Base-by-base conservation (phyloP, 2,329 filamentous ascomycete species). In the Simplicillium sp. region DNA sequence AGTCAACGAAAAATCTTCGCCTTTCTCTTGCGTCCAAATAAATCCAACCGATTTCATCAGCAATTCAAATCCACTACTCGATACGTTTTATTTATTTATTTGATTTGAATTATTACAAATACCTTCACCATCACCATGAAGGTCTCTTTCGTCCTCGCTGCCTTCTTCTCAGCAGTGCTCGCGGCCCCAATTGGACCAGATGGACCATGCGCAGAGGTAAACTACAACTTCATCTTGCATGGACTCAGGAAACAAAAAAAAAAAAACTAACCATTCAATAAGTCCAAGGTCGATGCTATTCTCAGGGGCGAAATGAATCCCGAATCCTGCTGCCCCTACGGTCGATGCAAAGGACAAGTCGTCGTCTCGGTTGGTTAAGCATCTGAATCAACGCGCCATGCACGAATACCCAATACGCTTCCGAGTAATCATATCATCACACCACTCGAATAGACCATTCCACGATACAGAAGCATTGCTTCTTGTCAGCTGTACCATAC, bases 321-420 rank as follows among this genome's bases (percentile, higher is more conserved):
- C n/a, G 66, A 71, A 20, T 65, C 57, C 11, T 75, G 72, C 54
- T 76, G 72, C 53, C 68, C 67, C n/a, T 73, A 75, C 46, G 71
- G 72, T 38, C 58, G 58, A 29, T 75, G 71, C 56, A 67, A 68
- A 41, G 65, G 65, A 40, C 65, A 71, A 44, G 66, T 73, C 37
- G 66, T 74, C 34, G 51, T 71, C 39, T 61, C 62, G 9, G 68
- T 71, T 53, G 61, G 58, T 40, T 61, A 53, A n/a, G n/a, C n/a
- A 51, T 50, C 9, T 9, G 29, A 49, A n/a, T 25, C 11, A 28
- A 34, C 13, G n/a, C 18, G 12, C 29, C 34, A 28, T 16, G 14
- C 29, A 33, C 32, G 25, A 28, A 25, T 32, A 25, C 20, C 20
- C 20, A 25, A 25, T 9, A 6, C 9, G 20, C 9, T 25, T 25